A percentile compares a stretch with the other conserved stretches of the same genome.
Evolutionary conservation across 441 rosid species (phyloP).

Genomic region (Gossypium davidsonii): DNA sequence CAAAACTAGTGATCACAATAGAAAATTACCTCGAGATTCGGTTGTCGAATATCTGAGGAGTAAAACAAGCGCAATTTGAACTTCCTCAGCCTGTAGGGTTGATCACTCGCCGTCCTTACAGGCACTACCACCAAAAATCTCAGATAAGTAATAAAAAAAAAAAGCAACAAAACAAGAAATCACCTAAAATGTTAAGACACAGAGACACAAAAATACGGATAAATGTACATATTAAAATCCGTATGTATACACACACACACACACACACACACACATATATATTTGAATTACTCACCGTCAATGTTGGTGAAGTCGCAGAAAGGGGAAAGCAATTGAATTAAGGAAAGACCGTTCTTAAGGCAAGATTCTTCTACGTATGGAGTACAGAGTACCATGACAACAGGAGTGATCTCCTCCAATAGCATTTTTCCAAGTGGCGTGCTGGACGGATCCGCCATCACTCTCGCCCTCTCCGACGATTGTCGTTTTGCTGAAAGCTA

Average conservation of each 20-base stretch:
- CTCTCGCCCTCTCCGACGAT: conserved; percentile 13
- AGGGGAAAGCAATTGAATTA: conserved; percentile 70
- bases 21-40: conserved; percentile 63
- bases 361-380: conserved; percentile 85
- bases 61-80: conserved; percentile 80
- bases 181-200: conserved; percentile 6
- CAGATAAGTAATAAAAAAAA: background rate
- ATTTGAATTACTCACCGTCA: conserved; percentile 50
- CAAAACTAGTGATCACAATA: background rate
- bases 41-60: conserved; percentile 72
- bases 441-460: conserved; percentile 64
- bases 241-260: background rate
- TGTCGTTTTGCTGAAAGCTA: background rate
- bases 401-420: conserved; percentile 88
- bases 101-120: conserved; percentile 94
- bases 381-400: conserved; percentile 87
- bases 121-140: conserved; percentile 55
- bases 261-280: background rate
- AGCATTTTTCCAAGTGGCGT: conserved; percentile 84
- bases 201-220: background rate
- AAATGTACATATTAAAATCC: background rate
- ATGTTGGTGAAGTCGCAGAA: conserved; percentile 79
- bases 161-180: background rate
- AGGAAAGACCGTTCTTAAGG: conserved; percentile 71
- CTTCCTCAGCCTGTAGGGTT: conserved; percentile 83